Percentiles rank a stretch among this genome's conserved stretches.
Conservation (phyloP, 768 basidiomycete species). For the Phlebiopsis gigantea region DNA sequence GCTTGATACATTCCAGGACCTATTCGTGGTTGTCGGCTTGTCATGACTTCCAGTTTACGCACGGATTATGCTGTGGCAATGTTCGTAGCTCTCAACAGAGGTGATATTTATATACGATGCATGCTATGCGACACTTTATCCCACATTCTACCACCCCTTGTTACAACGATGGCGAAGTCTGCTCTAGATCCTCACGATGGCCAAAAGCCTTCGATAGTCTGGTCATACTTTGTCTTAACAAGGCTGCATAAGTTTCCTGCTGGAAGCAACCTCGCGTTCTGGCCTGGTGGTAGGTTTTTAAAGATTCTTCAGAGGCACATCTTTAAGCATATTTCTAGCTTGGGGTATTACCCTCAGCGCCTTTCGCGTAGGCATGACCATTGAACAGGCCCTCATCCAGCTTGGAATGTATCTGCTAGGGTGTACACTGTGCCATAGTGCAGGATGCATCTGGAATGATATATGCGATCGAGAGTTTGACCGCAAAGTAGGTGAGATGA, state of each 20-base stretch:
- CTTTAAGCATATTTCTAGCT: neutral
- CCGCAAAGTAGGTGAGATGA: constrained; percentile 28
- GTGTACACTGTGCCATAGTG: constrained; percentile 14
- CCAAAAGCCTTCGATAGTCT: no score
- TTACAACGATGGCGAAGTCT: no score
- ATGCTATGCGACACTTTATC: no score
- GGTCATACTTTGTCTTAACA: constrained; percentile 15
- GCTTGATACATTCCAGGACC: no score
- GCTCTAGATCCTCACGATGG: no score
- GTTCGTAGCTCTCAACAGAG: no score
- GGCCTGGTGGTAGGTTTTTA: constrained; percentile 12
- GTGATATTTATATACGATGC: no score
- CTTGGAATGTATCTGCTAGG: constrained; percentile 11
- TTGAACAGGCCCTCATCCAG: constrained; percentile 3
- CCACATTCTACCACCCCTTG: no score
- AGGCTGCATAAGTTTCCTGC: constrained; percentile 17
- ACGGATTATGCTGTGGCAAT: no score
- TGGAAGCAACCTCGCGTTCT: constrained; percentile 16
- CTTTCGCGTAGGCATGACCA: neutral
- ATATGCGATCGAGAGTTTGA: constrained; percentile 27
- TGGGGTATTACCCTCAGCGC: constrained; percentile 20
- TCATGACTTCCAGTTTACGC: no score
- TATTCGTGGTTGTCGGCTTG: no score
- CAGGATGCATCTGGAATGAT: constrained; percentile 19
- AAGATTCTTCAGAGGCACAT: neutral